Conservation (phyloP, 305 asterid species). For the Fraxinus dipetala region DNA sequence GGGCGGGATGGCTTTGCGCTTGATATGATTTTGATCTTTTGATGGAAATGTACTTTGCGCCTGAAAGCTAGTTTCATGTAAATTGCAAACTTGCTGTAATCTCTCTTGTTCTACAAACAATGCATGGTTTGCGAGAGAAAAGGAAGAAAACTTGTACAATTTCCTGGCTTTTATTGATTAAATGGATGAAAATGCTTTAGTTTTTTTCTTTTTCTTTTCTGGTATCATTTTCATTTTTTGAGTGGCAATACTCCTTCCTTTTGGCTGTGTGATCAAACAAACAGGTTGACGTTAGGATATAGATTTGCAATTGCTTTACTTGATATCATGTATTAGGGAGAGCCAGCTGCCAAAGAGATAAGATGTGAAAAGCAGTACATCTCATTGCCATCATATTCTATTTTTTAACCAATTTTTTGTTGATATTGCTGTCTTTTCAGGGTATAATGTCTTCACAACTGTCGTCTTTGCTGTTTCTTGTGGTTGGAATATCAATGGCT, state of each 20-base stretch:
- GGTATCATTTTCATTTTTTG: constrained; percentile 6
- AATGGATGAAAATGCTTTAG: constrained; percentile 5
- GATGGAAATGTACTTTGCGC: constrained; percentile 15
- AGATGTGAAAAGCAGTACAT: constrained; percentile 11
- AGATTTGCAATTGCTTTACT: constrained; percentile 16
- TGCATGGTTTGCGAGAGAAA: neutral
- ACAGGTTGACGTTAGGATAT: neutral
- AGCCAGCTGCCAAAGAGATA: constrained; percentile 16
- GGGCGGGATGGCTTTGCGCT: constrained; percentile 15
- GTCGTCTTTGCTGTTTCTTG: constrained; percentile 93
- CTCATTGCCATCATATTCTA: neutral
- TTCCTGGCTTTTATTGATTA: constrained; percentile 3
- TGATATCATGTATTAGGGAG: constrained; percentile 21
- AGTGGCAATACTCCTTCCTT: neutral
- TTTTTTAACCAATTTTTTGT: neutral
- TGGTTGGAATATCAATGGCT: constrained; percentile 99
- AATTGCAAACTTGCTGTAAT: neutral
- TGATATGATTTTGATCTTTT: constrained; percentile 1
- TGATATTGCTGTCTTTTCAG: constrained; percentile 41
- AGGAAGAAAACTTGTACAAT: neutral
- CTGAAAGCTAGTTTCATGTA: constrained; percentile 11
- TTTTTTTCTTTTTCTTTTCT: constrained; percentile 3
- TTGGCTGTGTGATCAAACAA: constrained; percentile 9
- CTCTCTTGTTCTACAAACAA: constrained; percentile 2
- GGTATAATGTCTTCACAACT: constrained; percentile 90